phyloP scores from a whole-genome alignment of 2,329 filamentous ascomycete species.

The Fusarium secorum region DNA sequence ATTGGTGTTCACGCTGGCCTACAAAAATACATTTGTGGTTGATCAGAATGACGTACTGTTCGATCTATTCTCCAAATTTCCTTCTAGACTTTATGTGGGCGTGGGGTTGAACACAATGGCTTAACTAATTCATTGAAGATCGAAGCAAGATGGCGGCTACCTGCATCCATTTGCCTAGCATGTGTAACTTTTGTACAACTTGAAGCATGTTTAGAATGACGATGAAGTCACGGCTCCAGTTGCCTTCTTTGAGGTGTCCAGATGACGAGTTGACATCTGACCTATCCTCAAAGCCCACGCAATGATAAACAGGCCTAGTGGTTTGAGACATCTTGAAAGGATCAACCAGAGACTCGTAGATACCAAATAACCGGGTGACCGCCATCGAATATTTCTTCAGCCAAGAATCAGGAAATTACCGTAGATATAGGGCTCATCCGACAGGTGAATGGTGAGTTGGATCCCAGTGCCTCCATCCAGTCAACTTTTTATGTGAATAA shows the following conservation, averaged over 20 bases:
- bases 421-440: neutral
- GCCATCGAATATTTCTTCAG: slow-evolving; percentile 1
- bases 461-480: neutral
- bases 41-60: neutral
- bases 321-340: neutral
- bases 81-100: neutral
- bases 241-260: neutral
- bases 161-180: neutral
- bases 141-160: neutral
- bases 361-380: neutral
- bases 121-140: neutral
- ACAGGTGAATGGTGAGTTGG: neutral
- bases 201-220: neutral
- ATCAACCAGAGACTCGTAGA: neutral
- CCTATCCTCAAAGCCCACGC: neutral
- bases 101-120: neutral
- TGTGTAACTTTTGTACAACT: neutral
- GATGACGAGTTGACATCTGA: neutral
- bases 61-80: neutral
- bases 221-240: slow-evolving; percentile 14
- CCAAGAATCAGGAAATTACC: neutral
- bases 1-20: neutral
- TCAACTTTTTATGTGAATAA: neutral
- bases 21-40: neutral
- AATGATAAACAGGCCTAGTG: neutral